phyloP scores from a whole-genome alignment of 331 rosid species.

The Ulmus americana region DNA sequence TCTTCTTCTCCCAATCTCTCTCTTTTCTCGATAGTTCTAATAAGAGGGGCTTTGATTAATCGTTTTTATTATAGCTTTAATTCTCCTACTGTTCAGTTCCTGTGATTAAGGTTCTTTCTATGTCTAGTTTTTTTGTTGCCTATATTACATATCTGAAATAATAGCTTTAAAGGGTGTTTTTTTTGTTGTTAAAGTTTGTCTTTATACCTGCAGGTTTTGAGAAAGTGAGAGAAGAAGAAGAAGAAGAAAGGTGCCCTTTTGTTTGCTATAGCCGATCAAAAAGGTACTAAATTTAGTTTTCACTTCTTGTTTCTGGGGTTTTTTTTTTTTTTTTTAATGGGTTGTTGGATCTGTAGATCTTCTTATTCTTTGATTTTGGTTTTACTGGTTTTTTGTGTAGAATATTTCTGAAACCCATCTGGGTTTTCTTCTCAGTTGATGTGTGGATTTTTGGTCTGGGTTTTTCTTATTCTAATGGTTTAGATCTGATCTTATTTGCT shows the following conservation, averaged over 20 bases:
- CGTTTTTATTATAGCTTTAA: conserved; percentile 5
- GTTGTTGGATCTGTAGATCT: conserved; percentile 60
- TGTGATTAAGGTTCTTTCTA: neutral
- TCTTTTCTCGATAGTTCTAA: neutral
- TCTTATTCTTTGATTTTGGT: conserved; percentile 29
- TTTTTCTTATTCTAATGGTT: conserved; percentile 12
- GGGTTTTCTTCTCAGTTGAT: conserved; percentile 19
- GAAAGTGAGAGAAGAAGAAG: conserved; percentile 19
- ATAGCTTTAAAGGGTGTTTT: conserved; percentile 6
- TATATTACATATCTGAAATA: neutral
- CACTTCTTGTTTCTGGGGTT: neutral
- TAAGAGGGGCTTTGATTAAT: neutral
- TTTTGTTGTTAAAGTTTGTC: neutral
- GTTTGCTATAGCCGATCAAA: neutral
- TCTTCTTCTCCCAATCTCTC: conserved; percentile 7
- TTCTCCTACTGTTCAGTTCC: neutral
- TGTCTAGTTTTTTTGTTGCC: neutral
- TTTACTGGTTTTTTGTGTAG: conserved; percentile 24
- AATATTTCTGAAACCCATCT: conserved; percentile 23
- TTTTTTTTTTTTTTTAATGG: conserved; percentile 14
- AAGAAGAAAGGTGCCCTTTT: neutral
- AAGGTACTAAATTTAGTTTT: conserved; percentile 23
- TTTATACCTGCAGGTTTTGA: conserved; percentile 25
- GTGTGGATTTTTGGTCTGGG: conserved; percentile 23
- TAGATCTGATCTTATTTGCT: conserved; percentile 47